phyloP scores from a whole-genome alignment of 495 filamentous ascomycete species.

The Talaromyces proteolyticus region DNA sequence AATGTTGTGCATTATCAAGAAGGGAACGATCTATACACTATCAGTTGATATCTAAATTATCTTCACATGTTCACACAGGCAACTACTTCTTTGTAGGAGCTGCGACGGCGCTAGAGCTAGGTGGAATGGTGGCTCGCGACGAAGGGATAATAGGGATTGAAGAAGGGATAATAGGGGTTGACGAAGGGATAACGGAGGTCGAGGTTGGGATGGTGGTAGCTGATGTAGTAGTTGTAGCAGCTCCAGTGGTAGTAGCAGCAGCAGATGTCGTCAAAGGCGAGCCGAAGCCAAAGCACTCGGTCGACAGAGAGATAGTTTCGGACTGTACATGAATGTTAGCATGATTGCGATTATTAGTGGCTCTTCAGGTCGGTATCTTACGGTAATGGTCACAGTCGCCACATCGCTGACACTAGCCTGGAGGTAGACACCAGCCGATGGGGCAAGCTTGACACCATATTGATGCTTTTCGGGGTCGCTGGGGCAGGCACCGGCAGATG shows the following conservation, averaged over 20 bases:
- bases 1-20: too few relatives aligned
- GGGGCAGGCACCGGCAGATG: constrained; percentile 10
- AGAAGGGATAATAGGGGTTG: not conserved
- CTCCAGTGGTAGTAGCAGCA: not conserved
- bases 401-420: constrained; percentile 5
- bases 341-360: not conserved
- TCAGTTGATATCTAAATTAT: too few relatives aligned
- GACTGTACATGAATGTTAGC: not conserved
- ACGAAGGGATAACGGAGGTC: not conserved
- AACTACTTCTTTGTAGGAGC: too few relatives aligned
- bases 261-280: not conserved
- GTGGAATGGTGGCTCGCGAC: too few relatives aligned
- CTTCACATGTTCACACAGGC: too few relatives aligned
- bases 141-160: not conserved
- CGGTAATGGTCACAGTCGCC: constrained; percentile 1
- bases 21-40: too few relatives aligned
- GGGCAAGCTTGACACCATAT: constrained; percentile 12
- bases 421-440: constrained; percentile 14
- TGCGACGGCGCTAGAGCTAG: too few relatives aligned
- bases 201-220: not conserved
- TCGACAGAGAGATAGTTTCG: constrained; percentile 1
- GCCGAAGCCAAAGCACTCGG: not conserved
- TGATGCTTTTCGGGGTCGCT: constrained; percentile 5
- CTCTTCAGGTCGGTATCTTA: not conserved
- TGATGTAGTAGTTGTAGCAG: not conserved